A percentile compares a stretch with the other conserved stretches of the same genome.
Conservation (phyloP, 179 eudicot species). For the Spergularia azorica region DNA sequence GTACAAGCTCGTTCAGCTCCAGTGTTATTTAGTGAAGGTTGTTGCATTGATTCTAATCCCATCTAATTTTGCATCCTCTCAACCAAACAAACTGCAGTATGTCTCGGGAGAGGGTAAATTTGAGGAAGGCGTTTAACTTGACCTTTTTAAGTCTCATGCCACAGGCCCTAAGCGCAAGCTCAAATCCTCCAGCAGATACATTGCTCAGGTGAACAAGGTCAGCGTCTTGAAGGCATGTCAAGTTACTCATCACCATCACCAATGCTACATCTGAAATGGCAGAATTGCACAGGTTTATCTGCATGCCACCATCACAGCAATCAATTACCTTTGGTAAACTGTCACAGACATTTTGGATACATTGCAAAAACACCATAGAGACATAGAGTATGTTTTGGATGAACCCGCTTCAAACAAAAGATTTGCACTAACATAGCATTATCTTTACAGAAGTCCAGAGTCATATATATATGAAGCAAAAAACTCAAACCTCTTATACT, state of each 20-base stretch:
- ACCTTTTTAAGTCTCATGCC: conserved; percentile 73
- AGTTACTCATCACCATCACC: conserved; percentile 68
- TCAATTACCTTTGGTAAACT: neutral
- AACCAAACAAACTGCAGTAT: conserved; percentile 47
- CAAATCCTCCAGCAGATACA: conserved; percentile 58
- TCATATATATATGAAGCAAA: too few relatives aligned
- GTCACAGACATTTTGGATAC: too few relatives aligned
- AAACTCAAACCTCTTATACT: too few relatives aligned
- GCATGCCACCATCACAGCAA: conserved; percentile 24
- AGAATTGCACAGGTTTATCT: conserved; percentile 64
- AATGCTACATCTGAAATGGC: conserved; percentile 62
- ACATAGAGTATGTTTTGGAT: too few relatives aligned
- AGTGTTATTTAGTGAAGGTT: neutral
- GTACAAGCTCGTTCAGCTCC: neutral
- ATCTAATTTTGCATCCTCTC: conserved; percentile 75
- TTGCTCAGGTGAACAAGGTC: conserved; percentile 61
- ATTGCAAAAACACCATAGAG: too few relatives aligned
- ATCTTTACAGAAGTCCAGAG: too few relatives aligned
- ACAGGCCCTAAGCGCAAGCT: conserved; percentile 60
- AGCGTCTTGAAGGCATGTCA: conserved; percentile 69
- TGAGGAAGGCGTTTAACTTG: conserved; percentile 46
- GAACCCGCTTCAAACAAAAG: too few relatives aligned
- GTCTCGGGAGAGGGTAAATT: conserved; percentile 47
- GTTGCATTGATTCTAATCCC: conserved; percentile 36
- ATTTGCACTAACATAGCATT: too few relatives aligned